These are phyloP conservation scores for Aphanocladium album DNA, from an alignment of 2,329 filamentous ascomycete species.

Conservation along the genomic window DNA sequence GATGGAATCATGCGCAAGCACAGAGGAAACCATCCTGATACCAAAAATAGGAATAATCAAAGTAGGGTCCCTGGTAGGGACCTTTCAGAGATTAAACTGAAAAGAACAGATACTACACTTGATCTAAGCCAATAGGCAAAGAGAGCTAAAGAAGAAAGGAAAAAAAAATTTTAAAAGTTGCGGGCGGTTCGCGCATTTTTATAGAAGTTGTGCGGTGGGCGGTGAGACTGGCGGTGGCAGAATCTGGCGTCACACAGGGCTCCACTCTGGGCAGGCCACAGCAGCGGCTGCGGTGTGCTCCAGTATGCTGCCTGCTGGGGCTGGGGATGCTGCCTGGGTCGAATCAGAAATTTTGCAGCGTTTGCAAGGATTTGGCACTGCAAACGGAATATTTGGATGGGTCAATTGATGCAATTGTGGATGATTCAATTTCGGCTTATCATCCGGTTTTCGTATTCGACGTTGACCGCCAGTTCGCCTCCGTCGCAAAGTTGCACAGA, in stretches of 20 bases:
- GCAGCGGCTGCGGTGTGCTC: no score
- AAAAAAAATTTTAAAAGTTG: slow-evolving; percentile 21
- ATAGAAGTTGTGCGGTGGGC: slow-evolving; percentile 20
- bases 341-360: neutral
- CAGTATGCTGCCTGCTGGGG: neutral
- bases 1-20: slow-evolving; percentile 36
- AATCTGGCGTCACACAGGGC: neutral
- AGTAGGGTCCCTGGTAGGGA: slow-evolving; percentile 62
- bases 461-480: slow-evolving; percentile 1
- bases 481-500: neutral
- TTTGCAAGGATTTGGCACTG: neutral
- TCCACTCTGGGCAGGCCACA: neutral
- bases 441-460: neutral
- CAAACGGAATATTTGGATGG: neutral
- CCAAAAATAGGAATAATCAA: slow-evolving; percentile 71
- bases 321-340: neutral
- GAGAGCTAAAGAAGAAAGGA: slow-evolving; percentile 37
- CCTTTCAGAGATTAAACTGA: slow-evolving; percentile 95
- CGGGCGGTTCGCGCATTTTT: slow-evolving; percentile 19
- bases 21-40: slow-evolving; percentile 31
- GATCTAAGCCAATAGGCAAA: slow-evolving; percentile 71
- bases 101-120: slow-evolving; percentile 97
- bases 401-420: neutral
- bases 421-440: neutral
- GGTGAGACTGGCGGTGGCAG: slow-evolving; percentile 15